Evolutionary conservation across 495 filamentous ascomycete genomes (phyloP).

Genomic region (Lepraria neglecta): DNA sequence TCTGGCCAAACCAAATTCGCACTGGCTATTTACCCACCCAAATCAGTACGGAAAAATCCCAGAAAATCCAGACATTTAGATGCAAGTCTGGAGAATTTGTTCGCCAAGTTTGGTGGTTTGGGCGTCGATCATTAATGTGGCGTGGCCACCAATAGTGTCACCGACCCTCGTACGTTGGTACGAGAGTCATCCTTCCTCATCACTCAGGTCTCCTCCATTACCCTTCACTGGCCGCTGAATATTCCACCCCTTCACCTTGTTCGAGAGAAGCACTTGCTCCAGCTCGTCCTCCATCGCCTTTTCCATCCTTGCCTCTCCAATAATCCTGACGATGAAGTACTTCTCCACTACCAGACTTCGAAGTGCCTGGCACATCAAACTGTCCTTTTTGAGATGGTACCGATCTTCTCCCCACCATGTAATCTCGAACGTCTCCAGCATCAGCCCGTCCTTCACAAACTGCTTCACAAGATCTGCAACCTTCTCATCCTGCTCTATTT

Average conservation of each 20-base stretch:
- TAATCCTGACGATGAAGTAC: conserved; percentile 7
- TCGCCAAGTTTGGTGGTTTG: too few species aligned
- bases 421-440: conserved; percentile 19
- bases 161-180: too few species aligned
- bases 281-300: conserved; percentile 14
- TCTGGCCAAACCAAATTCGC: too few species aligned
- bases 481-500: conserved; percentile 6
- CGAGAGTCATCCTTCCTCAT: not conserved
- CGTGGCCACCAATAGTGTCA: too few species aligned
- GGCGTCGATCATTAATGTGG: too few species aligned
- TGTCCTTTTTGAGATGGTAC: not conserved
- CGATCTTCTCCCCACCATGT: conserved; percentile 16
- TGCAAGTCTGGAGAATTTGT: too few species aligned
- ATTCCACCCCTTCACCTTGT: not conserved
- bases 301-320: conserved; percentile 15
- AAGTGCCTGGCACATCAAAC: conserved; percentile 15
- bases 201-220: conserved; percentile 7
- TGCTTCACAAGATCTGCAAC: conserved; percentile 16
- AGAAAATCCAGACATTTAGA: too few species aligned
- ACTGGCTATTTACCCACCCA: too few species aligned
- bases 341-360: conserved; percentile 15
- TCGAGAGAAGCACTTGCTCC: not conserved
- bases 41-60: too few species aligned
- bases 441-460: not conserved
- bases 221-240: conserved; percentile 16